A percentile compares a stretch with the other conserved stretches of the same genome.
phyloP scores from a whole-genome alignment of 768 basidiomycete genomes.

The Mycena galericulata region DNA sequence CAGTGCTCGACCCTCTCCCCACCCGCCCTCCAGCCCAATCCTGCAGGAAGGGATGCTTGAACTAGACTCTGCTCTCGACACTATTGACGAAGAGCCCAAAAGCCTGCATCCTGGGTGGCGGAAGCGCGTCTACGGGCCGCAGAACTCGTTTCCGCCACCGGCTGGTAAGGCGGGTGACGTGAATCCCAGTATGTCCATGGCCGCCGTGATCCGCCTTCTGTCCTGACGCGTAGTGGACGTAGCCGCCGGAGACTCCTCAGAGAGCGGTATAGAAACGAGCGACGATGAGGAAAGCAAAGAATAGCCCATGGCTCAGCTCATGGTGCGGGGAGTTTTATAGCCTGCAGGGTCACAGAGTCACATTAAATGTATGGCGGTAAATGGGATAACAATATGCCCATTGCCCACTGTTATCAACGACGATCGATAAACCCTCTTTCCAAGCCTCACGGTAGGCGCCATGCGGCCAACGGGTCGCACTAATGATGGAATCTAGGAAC shows the following conservation, averaged over 20 bases:
- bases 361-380: conserved; percentile 20
- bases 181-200: neutral
- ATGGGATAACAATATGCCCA: neutral
- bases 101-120: conserved; percentile 1
- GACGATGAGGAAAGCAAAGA: conserved; percentile 26
- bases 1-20: conserved; percentile 36
- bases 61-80: conserved; percentile 20
- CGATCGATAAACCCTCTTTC: conserved; percentile 19
- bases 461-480: conserved; percentile 7
- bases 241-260: conserved; percentile 21
- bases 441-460: conserved; percentile 2
- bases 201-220: too few relatives aligned
- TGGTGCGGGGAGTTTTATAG: neutral
- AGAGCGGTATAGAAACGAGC: conserved; percentile 28
- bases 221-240: neutral
- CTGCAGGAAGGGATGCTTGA: conserved; percentile 13
- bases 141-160: neutral
- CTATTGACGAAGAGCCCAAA: conserved; percentile 11
- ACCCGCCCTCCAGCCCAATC: conserved; percentile 32
- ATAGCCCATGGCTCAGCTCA: conserved; percentile 10
- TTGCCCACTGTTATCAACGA: conserved; percentile 13
- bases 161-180: neutral
- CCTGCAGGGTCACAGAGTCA: conserved; percentile 10
- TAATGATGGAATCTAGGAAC: conserved; percentile 27
- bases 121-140: conserved; percentile 4